Percentiles rank a stretch among this genome's conserved stretches.
Evolutionary conservation across 2,329 filamentous ascomycete genomes (phyloP).

Genomic region (Trichoderma sp.): DNA sequence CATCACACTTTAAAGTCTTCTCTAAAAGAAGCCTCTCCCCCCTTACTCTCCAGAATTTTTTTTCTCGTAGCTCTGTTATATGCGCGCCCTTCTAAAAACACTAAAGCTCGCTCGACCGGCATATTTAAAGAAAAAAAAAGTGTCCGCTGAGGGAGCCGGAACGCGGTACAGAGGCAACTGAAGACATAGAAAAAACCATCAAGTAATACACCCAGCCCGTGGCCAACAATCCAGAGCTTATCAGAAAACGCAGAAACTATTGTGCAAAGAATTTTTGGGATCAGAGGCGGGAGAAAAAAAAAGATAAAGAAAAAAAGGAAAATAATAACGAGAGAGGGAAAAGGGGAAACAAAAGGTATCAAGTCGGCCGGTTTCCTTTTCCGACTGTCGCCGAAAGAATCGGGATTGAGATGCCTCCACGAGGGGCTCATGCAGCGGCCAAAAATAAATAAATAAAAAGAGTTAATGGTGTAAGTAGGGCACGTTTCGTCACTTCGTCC

Average conservation of each 20-base stretch:
- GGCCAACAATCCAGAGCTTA: slow-evolving; percentile 33
- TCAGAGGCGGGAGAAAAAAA: slow-evolving; percentile 23
- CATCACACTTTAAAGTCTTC: slow-evolving; percentile 4
- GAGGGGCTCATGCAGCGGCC: slow-evolving; percentile 26
- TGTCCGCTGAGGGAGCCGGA: slow-evolving; percentile 19
- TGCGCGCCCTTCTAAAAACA: slow-evolving; percentile 19
- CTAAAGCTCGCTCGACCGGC: slow-evolving; percentile 11
- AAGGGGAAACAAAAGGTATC: slow-evolving; percentile 35
- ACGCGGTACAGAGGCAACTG: slow-evolving; percentile 30
- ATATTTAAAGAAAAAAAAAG: background rate
- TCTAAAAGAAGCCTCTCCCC: background rate
- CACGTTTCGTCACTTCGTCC: slow-evolving; percentile 42
- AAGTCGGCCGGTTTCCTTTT: slow-evolving; percentile 32
- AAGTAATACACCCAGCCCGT: slow-evolving; percentile 39
- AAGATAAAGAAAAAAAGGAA: slow-evolving; percentile 24
- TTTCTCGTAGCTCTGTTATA: slow-evolving; percentile 19
- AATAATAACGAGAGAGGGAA: background rate
- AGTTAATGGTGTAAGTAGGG: slow-evolving; percentile 33
- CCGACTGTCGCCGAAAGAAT: slow-evolving; percentile 29
- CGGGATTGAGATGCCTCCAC: slow-evolving; percentile 24
- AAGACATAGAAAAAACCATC: slow-evolving; percentile 34
- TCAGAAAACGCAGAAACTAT: slow-evolving; percentile 30
- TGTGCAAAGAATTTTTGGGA: slow-evolving; percentile 37
- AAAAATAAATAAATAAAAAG: slow-evolving; percentile 21
- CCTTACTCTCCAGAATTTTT: slow-evolving; percentile 25